Conservation (phyloP, 2,329 filamentous ascomycete genomes). For the Aspergillus candidus region DNA sequence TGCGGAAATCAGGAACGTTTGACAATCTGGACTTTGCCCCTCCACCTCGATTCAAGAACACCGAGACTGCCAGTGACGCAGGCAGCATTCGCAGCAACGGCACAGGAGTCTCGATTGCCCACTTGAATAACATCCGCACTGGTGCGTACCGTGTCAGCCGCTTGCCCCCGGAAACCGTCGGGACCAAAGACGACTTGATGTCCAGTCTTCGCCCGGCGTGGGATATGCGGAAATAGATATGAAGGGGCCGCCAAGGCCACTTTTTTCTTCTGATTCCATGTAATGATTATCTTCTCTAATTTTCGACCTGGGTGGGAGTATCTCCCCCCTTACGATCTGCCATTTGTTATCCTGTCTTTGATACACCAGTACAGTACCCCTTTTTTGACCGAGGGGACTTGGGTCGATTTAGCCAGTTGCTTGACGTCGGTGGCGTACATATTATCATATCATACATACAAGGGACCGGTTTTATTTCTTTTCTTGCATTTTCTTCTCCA, state of each 20-base stretch:
- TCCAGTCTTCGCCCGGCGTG: slow-evolving; percentile 53
- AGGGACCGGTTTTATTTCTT: slow-evolving; percentile 9
- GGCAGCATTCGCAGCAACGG: slow-evolving; percentile 60
- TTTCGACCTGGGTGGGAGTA: slow-evolving; percentile 8
- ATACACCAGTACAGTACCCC: slow-evolving; percentile 8
- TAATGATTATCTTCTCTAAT: slow-evolving; percentile 9
- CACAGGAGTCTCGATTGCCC: slow-evolving; percentile 66
- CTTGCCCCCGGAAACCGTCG: slow-evolving; percentile 74
- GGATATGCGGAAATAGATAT: slow-evolving; percentile 40
- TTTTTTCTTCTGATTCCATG: slow-evolving; percentile 3
- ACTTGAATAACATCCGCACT: slow-evolving; percentile 65
- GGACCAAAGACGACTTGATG: slow-evolving; percentile 63
- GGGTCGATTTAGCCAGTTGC: slow-evolving; percentile 10
- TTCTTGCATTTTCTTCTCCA: background rate
- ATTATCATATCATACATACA: slow-evolving; percentile 7
- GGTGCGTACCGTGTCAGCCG: slow-evolving; percentile 84
- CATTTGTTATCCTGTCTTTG: slow-evolving; percentile 7
- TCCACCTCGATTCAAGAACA: slow-evolving; percentile 42
- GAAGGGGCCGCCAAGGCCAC: background rate
- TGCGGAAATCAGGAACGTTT: slow-evolving; percentile 46
- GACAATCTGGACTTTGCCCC: slow-evolving; percentile 47
- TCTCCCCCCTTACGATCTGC: slow-evolving; percentile 17
- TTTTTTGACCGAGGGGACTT: slow-evolving; percentile 1
- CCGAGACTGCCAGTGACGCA: slow-evolving; percentile 39
- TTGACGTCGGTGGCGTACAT: slow-evolving; percentile 17